These are phyloP conservation scores for Gonium pectorale DNA, from an alignment of 139 green algal genomes.

Conservation along the genomic window DNA sequence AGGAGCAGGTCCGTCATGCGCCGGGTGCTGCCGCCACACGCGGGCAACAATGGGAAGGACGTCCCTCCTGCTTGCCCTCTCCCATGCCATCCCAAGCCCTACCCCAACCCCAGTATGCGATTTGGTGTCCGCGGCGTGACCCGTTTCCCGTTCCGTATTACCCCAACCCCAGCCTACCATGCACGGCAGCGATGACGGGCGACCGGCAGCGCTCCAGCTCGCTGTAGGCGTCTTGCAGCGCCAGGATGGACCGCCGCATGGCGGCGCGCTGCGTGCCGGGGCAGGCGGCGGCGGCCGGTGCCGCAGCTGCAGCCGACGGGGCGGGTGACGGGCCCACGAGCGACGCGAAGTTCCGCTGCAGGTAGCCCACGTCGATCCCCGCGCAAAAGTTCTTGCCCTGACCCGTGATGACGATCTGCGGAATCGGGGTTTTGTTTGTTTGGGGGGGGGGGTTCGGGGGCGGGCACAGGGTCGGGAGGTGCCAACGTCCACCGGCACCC, in stretches of 20 bases:
- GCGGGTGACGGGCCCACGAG: not conserved
- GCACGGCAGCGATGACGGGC: slow-evolving; percentile 54
- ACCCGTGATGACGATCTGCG: slow-evolving; percentile 18
- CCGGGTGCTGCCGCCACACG: no score
- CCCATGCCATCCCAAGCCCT: no score
- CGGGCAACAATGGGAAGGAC: no score
- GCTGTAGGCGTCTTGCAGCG: slow-evolving; percentile 31
- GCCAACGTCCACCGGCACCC: not conserved
- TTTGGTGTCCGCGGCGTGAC: no score
- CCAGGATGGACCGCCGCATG: slow-evolving; percentile 24
- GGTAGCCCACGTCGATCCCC: slow-evolving; percentile 51
- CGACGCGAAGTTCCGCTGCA: slow-evolving; percentile 28
- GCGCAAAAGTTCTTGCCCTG: slow-evolving; percentile 48
- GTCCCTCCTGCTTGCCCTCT: no score
- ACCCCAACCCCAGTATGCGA: no score
- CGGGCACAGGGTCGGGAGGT: not conserved
- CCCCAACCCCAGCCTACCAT: slow-evolving; percentile 36
- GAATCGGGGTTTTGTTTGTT: not conserved
- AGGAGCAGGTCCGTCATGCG: no score
- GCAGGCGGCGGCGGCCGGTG: not conserved
- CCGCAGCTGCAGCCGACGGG: not conserved
- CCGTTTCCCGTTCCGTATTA: no score
- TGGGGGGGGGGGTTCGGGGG: not conserved
- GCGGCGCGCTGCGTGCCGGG: slow-evolving; percentile 24
- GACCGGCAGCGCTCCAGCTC: slow-evolving; percentile 44